Evolutionary conservation across 352 stramenopile genomes (phyloP), one percentile per base, ranked within the genome.

Genomic region (Plasmopara viticola): DNA sequence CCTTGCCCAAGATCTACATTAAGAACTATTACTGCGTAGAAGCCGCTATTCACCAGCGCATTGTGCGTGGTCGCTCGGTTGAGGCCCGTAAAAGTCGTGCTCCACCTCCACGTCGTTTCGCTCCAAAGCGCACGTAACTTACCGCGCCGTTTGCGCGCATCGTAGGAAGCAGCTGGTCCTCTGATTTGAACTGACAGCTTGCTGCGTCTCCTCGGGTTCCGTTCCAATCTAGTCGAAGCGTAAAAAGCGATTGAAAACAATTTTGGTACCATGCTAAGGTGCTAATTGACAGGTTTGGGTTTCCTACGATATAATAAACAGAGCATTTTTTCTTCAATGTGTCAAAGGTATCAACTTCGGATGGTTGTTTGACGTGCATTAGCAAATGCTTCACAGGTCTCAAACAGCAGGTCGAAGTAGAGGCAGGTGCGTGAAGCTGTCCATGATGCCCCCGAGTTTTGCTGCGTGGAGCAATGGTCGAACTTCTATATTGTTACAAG

Each of bases 1-100:
- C 94, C 57, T 80, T 99, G 59, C 97, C 97, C 60, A 99, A 99
- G 88, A 95, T 99, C 62, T 99, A 99, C 90, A 97, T 99, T 70
- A 99, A 99, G 95, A 98, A 99, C 92, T 99, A 98, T 79, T 99
- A 99, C 89, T 98, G 95, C 75, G 94, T 99, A 29, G 96, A 99
- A 71, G 96, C 95, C 45, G 97, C 97, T 51, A 97, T 99, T 56
- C 97, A 99, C 86, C 95, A 98, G 80, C 95, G 97, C 80, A 98
- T 99, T 70, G 97, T 99, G 48, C 94, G 97, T 85, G 96, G 92
- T 64, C 92, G 97, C 70, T 98, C 92, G 65, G 75, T 86, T 20
- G 86, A 95, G 63, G 87, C 73, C 55, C 90, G 97, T 72, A 84
- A 87, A 58, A 97, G 95, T 78, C 92, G 96, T 69, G 90, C 95